These are phyloP conservation scores for Usnea hakonensis DNA, from an alignment of 495 filamentous ascomycete species.

Conservation along the genomic window DNA sequence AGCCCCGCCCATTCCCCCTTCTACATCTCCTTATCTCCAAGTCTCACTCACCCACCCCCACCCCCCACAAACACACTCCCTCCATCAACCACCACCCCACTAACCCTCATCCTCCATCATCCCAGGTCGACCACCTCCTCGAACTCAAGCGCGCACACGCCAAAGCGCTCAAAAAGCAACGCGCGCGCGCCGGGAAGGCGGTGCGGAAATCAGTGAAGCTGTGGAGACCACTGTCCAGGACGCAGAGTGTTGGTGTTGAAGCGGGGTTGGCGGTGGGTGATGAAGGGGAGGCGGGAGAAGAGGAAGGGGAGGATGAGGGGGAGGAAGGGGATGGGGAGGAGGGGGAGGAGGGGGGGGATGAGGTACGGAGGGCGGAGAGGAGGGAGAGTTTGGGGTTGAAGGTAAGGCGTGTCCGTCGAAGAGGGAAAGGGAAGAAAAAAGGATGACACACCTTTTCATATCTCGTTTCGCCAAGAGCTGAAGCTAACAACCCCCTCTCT, in stretches of 20 bases:
- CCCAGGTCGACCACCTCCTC: constrained; percentile 17
- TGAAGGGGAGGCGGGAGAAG: not conserved
- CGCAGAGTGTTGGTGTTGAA: not conserved
- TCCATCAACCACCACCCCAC: not conserved
- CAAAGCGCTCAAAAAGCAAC: constrained; percentile 12
- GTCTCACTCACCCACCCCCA: not conserved
- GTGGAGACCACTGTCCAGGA: not conserved
- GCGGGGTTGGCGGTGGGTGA: no score
- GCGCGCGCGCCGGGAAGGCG: not conserved
- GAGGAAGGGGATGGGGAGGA: not conserved
- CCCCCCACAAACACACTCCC: not conserved
- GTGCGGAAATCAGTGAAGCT: not conserved
- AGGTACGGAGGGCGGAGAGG: no score
- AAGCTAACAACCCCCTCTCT: no score
- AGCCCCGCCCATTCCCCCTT: no score
- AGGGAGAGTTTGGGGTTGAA: no score
- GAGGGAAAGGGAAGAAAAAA: not conserved
- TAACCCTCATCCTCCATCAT: not conserved
- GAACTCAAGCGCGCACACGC: constrained; percentile 8
- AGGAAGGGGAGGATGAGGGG: not conserved
- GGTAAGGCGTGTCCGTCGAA: not conserved
- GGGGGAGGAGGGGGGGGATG: not conserved
- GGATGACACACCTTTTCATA: not conserved
- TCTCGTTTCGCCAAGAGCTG: no score
- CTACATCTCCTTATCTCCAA: no score